phyloP scores from a whole-genome alignment of 306 rosid genomes.

The Neltuma alba region DNA sequence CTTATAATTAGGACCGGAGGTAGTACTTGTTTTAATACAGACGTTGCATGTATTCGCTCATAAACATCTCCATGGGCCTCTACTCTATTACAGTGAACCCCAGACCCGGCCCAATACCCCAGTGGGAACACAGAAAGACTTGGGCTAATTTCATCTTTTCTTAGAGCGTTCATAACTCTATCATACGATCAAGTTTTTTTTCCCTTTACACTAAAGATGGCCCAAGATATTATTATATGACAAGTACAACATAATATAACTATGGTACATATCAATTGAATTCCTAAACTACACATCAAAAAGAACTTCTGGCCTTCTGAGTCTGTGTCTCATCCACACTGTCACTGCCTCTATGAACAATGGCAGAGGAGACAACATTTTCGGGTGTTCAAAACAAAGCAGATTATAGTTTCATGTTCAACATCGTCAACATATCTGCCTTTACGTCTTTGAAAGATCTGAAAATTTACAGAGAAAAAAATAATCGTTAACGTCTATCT shows the following conservation, averaged over 20 bases:
- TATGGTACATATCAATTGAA: conserved; percentile 17
- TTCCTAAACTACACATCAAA: neutral
- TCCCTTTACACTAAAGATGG: neutral
- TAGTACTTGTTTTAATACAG: too few relatives aligned
- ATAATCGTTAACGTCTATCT: neutral
- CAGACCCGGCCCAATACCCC: neutral
- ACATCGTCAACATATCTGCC: neutral
- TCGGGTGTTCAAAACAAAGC: conserved; percentile 16
- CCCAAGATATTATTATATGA: conserved; percentile 2
- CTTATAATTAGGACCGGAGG: too few relatives aligned
- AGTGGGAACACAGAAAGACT: neutral
- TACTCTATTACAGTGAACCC: neutral
- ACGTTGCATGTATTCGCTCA: too few relatives aligned
- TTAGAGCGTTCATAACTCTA: neutral
- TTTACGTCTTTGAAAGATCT: conserved; percentile 36
- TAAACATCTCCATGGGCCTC: neutral
- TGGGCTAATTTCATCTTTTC: neutral
- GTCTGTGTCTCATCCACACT: neutral
- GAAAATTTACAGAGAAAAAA: conserved; percentile 6
- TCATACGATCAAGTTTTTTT: neutral
- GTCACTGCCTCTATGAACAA: neutral
- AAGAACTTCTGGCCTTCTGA: neutral
- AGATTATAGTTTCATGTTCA: conserved; percentile 29
- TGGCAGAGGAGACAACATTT: too few relatives aligned
- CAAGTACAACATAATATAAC: neutral